These are phyloP conservation scores for Fusarium papillatum DNA, from an alignment of 2,329 filamentous ascomycete genomes.

Conservation along the genomic window DNA sequence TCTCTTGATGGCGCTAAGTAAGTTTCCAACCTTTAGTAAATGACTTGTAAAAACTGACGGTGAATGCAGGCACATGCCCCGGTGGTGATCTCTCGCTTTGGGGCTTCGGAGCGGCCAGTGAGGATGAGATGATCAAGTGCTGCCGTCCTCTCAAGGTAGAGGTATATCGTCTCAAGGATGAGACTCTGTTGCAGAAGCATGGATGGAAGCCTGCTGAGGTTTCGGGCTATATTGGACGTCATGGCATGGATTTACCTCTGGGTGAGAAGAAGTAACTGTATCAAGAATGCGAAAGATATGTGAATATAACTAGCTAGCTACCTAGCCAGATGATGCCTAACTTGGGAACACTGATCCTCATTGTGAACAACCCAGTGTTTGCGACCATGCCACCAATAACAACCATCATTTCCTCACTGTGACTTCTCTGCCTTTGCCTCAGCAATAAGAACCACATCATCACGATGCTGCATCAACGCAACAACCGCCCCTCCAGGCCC, in stretches of 20 bases:
- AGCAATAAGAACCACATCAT: constrained; percentile 39
- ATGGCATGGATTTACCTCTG: constrained; percentile 40
- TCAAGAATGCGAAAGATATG: background rate
- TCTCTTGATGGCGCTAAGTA: constrained; percentile 72
- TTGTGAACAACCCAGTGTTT: too few relatives aligned
- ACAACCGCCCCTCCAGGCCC: constrained; percentile 40
- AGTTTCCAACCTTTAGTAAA: too few relatives aligned
- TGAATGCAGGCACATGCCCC: constrained; percentile 73
- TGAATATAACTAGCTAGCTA: background rate
- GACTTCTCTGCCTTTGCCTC: constrained; percentile 41
- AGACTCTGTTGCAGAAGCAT: constrained; percentile 59
- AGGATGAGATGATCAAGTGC: constrained; percentile 76
- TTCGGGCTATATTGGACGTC: constrained; percentile 66
- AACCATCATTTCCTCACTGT: constrained; percentile 19
- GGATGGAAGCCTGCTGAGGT: constrained; percentile 74
- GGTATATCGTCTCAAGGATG: constrained; percentile 74
- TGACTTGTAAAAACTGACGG: too few relatives aligned
- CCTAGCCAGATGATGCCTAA: background rate
- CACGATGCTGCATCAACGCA: constrained; percentile 43
- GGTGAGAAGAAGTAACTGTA: constrained; percentile 28
- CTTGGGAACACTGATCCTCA: too few relatives aligned
- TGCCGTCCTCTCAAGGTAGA: constrained; percentile 83
- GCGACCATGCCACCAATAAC: background rate
- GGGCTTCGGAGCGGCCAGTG: constrained; percentile 80
- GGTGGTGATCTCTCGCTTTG: constrained; percentile 86